Percentiles rank a stretch among this genome's conserved stretches.
phyloP scores from a whole-genome alignment of 2,329 filamentous ascomycete species.

The Cytospora piceicola region DNA sequence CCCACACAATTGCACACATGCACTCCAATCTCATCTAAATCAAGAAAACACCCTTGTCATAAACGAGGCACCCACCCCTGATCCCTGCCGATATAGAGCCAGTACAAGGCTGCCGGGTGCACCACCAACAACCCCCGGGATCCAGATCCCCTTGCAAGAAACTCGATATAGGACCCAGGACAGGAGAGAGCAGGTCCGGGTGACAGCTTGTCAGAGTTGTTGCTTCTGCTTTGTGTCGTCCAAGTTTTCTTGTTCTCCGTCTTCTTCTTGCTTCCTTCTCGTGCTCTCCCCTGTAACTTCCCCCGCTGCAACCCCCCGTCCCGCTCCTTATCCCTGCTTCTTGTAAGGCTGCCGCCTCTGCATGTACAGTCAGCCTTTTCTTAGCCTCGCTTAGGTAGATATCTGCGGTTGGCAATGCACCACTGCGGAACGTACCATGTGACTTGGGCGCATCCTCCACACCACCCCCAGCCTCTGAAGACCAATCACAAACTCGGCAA shows the following conservation, averaged over 20 bases:
- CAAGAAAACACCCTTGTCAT: too few species aligned
- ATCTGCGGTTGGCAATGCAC: background rate
- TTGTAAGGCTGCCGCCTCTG: constrained; percentile 7
- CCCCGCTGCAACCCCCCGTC: background rate
- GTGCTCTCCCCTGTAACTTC: background rate
- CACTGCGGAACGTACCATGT: background rate
- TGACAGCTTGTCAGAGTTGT: too few species aligned
- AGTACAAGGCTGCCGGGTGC: too few species aligned
- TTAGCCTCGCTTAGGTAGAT: background rate
- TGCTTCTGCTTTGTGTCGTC: too few species aligned
- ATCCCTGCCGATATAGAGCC: too few species aligned
- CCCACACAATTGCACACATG: background rate
- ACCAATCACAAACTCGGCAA: background rate
- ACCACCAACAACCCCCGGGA: too few species aligned
- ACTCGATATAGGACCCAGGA: too few species aligned
- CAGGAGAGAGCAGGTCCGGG: too few species aligned
- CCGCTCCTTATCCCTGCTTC: background rate
- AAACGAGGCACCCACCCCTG: too few species aligned
- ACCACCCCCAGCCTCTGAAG: background rate
- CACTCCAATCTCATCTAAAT: too few species aligned
- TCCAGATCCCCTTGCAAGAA: too few species aligned
- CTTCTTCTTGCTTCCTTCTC: background rate
- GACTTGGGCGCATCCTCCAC: background rate
- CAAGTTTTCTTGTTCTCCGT: too few species aligned
- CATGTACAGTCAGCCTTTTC: background rate